Evolutionary conservation across 1,284 basidiomycete genomes (phyloP), one percentile per base, ranked within the genome.

Genomic region (Heliocybe sulcata): DNA sequence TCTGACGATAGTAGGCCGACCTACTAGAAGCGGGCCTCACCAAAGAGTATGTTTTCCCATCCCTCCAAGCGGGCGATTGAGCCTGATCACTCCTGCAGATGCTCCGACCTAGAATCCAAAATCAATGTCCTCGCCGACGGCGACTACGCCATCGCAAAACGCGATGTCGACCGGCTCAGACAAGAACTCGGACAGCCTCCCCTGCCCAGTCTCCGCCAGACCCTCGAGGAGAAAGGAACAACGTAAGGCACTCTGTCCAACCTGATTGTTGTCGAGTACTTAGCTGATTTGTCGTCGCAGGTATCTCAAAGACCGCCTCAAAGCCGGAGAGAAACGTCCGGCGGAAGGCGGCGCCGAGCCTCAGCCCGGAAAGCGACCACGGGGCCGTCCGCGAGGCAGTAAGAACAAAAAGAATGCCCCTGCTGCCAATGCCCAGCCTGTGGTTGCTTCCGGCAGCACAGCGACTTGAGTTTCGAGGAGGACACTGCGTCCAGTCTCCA

Each of bases 171-270:
- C 63, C 71, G 77, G 52, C 72, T 91, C 45, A 80, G 88, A 51
- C 74, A 75, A 54, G 88, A 91, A 63, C 80, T 91, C 8, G 89
- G 87, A 1, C 83, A 90, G 63, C 71, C 80, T 1, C 80, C 88
- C 2, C 66, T 90, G 22, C 87, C 87, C 2, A 82, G 76, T 62
- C 63, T 91, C 26, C 86, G 90, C 61, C 71, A 72, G 35, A 87
- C 82, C 26, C 67, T 91, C 42, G 87, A 90, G 52, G 89, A 90
- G 63, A 87, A 86, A 65, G 78, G 79, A 29, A 74, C 45, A 23
- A 54, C 29, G 45, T 48, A 20, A 35, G 20, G 2, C 29, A 35
- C n/a, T 45, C 14, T 31, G 49, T 19, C 49, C 22, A 49, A 31
- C 51, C 27, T 42, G 14, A 20, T 23, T 27, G 16, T 11, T 6